Percentiles rank a stretch among this genome's conserved stretches.
phyloP scores from a whole-genome alignment of 2,329 filamentous ascomycete genomes.

The Zymoseptoria brevis region DNA sequence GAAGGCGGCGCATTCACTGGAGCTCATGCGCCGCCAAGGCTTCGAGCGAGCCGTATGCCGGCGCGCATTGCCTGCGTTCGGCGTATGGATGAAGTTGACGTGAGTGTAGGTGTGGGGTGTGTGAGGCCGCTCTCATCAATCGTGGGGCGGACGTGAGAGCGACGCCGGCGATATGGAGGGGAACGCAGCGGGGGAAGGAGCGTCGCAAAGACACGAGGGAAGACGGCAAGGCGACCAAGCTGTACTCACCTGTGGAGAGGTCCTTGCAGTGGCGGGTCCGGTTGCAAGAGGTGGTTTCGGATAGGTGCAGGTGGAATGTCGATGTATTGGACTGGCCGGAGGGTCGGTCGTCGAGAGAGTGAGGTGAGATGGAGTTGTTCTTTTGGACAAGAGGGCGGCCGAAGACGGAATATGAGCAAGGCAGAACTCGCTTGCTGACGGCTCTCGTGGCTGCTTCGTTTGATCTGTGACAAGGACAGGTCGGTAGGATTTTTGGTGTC shows the following conservation, averaged over 20 bases:
- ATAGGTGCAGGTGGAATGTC: background rate
- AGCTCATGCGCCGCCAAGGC: conserved; percentile 2
- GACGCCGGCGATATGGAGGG: background rate
- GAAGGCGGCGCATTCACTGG: background rate
- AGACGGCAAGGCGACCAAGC: background rate
- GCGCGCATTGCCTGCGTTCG: background rate
- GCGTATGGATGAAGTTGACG: background rate
- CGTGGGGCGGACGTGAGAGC: background rate
- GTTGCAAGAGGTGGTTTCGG: background rate
- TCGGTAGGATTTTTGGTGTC: background rate
- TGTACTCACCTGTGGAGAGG: background rate
- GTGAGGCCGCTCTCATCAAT: background rate
- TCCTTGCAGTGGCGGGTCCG: background rate
- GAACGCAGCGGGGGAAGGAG: background rate
- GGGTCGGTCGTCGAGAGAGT: background rate
- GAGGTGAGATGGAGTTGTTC: background rate
- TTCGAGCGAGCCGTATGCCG: background rate
- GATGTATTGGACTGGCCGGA: background rate
- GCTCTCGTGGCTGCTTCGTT: background rate
- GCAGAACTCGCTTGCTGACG: background rate
- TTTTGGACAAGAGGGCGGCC: background rate
- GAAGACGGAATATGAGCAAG: background rate
- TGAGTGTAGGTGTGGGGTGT: background rate
- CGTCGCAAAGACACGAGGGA: background rate
- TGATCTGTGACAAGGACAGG: background rate